Conservation (phyloP, 2,329 filamentous ascomycete genomes). For the Aspergillus fumigatus region DNA sequence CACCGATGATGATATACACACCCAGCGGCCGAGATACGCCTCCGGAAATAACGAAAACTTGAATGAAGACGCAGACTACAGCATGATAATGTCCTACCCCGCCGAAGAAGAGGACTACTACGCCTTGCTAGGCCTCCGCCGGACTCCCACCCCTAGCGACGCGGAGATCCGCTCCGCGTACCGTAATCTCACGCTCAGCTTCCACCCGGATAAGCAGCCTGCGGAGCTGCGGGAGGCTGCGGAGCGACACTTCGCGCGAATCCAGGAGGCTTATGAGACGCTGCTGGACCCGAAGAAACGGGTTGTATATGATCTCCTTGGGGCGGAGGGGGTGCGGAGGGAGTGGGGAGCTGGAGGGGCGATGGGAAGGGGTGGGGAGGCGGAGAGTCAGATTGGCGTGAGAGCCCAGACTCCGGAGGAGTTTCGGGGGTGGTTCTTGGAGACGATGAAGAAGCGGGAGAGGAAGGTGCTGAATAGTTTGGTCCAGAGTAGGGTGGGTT, state of each 20-base stretch:
- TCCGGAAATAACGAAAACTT: neutral
- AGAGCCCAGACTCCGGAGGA: slow-evolving; percentile 35
- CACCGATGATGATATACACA: neutral
- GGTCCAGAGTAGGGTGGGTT: slow-evolving; percentile 35
- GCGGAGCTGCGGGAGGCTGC: slow-evolving; percentile 34
- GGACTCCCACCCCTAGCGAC: slow-evolving; percentile 37
- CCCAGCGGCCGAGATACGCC: neutral
- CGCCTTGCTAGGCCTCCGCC: slow-evolving; percentile 36
- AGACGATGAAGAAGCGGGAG: slow-evolving; percentile 38
- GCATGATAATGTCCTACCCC: slow-evolving; percentile 25
- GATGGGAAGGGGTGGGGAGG: slow-evolving; percentile 30
- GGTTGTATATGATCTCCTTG: slow-evolving; percentile 40
- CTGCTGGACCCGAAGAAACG: slow-evolving; percentile 40
- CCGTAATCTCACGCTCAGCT: slow-evolving; percentile 39
- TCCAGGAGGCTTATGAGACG: slow-evolving; percentile 40
- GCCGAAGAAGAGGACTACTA: slow-evolving; percentile 37
- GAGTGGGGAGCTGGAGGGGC: slow-evolving; percentile 34
- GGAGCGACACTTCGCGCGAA: slow-evolving; percentile 33
- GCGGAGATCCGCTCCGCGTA: slow-evolving; percentile 43
- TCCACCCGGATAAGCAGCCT: slow-evolving; percentile 45
- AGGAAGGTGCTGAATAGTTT: slow-evolving; percentile 32
- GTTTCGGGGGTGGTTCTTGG: slow-evolving; percentile 40
- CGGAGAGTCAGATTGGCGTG: slow-evolving; percentile 30
- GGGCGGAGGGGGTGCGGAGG: slow-evolving; percentile 35
- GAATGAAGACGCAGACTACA: slow-evolving; percentile 22